Conservation (phyloP, 2,329 filamentous ascomycete genomes). For the Phaeomoniella chlamydospora region DNA sequence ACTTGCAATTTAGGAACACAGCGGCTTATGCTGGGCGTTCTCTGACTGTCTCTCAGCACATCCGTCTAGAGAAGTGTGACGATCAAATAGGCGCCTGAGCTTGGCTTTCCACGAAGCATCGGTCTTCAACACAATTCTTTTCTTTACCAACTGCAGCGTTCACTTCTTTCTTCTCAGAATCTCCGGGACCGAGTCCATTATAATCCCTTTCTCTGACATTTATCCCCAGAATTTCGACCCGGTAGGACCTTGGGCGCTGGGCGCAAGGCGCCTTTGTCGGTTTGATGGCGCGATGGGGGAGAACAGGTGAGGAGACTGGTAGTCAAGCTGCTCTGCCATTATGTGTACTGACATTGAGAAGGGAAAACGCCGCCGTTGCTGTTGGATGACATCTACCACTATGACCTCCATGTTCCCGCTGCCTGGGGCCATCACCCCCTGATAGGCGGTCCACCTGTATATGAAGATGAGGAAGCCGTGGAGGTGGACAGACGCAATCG, state of each 20-base stretch:
- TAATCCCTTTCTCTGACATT: too few relatives aligned
- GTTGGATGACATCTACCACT: slow-evolving; percentile 34
- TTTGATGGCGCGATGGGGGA: not conserved
- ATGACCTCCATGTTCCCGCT: slow-evolving; percentile 21
- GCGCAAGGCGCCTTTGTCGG: not conserved
- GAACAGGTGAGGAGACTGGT: not conserved
- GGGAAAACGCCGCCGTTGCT: slow-evolving; percentile 38
- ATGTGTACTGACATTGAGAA: slow-evolving; percentile 13
- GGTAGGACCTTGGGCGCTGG: not conserved
- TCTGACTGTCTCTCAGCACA: too few relatives aligned
- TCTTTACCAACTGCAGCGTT: too few relatives aligned
- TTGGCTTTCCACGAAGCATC: too few relatives aligned
- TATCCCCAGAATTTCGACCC: too few relatives aligned
- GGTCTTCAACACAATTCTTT: too few relatives aligned
- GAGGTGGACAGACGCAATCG: not conserved
- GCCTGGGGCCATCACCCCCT: not conserved
- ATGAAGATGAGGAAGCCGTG: not conserved
- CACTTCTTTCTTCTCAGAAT: too few relatives aligned
- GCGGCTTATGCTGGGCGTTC: too few relatives aligned
- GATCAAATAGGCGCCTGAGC: too few relatives aligned
- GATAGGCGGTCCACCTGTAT: not conserved
- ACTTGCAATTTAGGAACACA: too few relatives aligned
- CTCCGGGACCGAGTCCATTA: too few relatives aligned
- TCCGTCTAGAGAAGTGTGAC: too few relatives aligned
- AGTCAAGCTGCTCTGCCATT: not conserved